phyloP scores from a whole-genome alignment of 306 rosid genomes.

The Cicer bijugum region DNA sequence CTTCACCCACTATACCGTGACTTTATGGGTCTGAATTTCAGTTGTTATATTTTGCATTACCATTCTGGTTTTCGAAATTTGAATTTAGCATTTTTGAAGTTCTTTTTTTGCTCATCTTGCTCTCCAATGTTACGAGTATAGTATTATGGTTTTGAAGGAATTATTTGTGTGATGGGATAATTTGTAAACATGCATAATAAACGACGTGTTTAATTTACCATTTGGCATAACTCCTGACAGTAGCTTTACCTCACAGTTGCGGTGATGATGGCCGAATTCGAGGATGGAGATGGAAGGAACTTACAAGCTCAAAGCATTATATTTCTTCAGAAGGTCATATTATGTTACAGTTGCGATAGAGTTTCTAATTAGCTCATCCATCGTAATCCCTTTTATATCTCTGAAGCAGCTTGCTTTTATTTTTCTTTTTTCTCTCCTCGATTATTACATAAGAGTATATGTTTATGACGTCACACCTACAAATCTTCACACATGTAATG shows the following conservation, averaged over 20 bases:
- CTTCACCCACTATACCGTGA: background rate
- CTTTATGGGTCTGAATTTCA: background rate
- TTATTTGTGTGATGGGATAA: constrained; percentile 7
- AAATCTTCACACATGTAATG: constrained; percentile 12
- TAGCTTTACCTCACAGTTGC: constrained; percentile 58
- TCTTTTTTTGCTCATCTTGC: background rate
- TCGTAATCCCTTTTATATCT: background rate
- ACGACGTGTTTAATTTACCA: constrained; percentile 29
- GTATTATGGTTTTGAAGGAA: constrained; percentile 18
- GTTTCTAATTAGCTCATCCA: constrained; percentile 17
- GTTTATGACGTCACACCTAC: constrained; percentile 1
- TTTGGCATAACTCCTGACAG: constrained; percentile 30
- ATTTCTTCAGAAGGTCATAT: constrained; percentile 60
- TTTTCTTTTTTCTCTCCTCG: background rate
- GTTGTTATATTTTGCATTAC: background rate
- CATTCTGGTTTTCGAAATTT: background rate
- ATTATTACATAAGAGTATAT: constrained; percentile 12
- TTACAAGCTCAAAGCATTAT: constrained; percentile 51
- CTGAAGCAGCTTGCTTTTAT: constrained; percentile 12
- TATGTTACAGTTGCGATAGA: constrained; percentile 28
- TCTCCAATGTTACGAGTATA: background rate
- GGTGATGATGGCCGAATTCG: constrained; percentile 92
- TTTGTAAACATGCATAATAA: constrained; percentile 4
- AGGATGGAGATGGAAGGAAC: constrained; percentile 91
- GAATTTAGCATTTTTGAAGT: background rate